Evolutionary conservation across 2,329 filamentous ascomycete species (phyloP).

Genomic region (Verticillium dahliae): DNA sequence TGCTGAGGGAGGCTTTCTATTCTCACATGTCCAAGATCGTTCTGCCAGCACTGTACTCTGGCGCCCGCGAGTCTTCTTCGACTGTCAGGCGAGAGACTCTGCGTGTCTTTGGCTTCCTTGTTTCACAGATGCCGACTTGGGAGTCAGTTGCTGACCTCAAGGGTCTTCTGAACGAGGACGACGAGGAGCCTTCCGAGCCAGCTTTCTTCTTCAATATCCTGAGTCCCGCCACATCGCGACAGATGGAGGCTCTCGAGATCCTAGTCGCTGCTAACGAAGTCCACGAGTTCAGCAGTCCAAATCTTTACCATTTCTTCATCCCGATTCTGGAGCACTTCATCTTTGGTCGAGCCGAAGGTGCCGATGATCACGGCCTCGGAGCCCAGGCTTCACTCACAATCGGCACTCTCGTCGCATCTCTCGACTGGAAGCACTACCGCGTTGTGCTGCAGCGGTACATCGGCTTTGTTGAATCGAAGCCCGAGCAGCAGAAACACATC

Average conservation of each 20-base stretch:
- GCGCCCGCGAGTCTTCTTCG: conserved; percentile 73
- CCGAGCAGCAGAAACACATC: conserved; percentile 78
- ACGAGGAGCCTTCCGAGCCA: conserved; percentile 58
- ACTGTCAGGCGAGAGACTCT: conserved; percentile 79
- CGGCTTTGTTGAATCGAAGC: conserved; percentile 71
- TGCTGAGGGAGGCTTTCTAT: conserved; percentile 42
- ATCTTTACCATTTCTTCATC: conserved; percentile 80
- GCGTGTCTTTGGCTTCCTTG: conserved; percentile 69
- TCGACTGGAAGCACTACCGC: conserved; percentile 89
- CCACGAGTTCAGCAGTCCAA: conserved; percentile 63
- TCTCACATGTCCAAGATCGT: conserved; percentile 57
- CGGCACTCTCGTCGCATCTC: conserved; percentile 62
- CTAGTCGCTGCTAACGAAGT: conserved; percentile 61
- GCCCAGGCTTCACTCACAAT: conserved; percentile 82
- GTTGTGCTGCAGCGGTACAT: conserved; percentile 79
- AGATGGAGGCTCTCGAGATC: conserved; percentile 75
- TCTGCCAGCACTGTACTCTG: conserved; percentile 69
- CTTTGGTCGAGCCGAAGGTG: conserved; percentile 67
- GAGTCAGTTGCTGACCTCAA: conserved; percentile 66
- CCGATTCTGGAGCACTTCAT: conserved; percentile 93
- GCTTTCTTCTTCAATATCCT: conserved; percentile 92
- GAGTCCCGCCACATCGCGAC: conserved; percentile 80
- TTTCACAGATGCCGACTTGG: conserved; percentile 66
- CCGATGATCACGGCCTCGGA: conserved; percentile 77
- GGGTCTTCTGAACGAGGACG: conserved; percentile 51